phyloP scores from a whole-genome alignment of 2,329 filamentous ascomycete species.

The Alternaria angustiovoidea region DNA sequence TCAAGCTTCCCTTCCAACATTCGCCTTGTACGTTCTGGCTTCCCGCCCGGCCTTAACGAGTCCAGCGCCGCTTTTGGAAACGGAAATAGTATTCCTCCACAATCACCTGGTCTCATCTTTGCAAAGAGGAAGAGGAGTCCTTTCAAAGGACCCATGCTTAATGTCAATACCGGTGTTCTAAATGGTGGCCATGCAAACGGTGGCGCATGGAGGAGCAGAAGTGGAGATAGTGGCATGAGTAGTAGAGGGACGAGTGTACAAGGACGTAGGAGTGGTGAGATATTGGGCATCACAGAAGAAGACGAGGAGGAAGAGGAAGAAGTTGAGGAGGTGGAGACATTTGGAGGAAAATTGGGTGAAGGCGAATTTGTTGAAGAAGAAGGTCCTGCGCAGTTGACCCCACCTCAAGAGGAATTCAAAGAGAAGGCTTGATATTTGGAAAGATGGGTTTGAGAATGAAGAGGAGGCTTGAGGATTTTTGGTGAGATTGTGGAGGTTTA shows the following conservation, averaged over 20 bases:
- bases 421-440: conserved; percentile 2
- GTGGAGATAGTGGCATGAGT: conserved; percentile 19
- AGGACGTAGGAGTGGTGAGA: conserved; percentile 75
- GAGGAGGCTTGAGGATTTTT: neutral
- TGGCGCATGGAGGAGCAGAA: conserved; percentile 11
- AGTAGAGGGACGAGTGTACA: conserved; percentile 64
- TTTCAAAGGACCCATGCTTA: conserved; percentile 79
- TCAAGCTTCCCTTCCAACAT: conserved; percentile 84
- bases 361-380: conserved; percentile 46
- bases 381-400: conserved; percentile 11
- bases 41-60: conserved; percentile 45
- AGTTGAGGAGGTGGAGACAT: conserved; percentile 66
- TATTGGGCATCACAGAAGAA: conserved; percentile 65
- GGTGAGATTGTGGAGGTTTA: neutral
- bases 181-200: neutral
- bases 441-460: neutral
- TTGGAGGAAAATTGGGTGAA: conserved; percentile 58
- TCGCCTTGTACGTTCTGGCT: conserved; percentile 72
- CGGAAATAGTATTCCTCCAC: conserved; percentile 61
- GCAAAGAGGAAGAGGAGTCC: conserved; percentile 81
- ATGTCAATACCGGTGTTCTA: conserved; percentile 51
- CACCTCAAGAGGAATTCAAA: conserved; percentile 10
- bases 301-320: conserved; percentile 57
- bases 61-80: conserved; percentile 57
- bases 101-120: conserved; percentile 70